These are phyloP conservation scores for Straminergon stramineum DNA, from an alignment of 225 moss, liverwort and hornwort genomes.

Conservation along the genomic window DNA sequence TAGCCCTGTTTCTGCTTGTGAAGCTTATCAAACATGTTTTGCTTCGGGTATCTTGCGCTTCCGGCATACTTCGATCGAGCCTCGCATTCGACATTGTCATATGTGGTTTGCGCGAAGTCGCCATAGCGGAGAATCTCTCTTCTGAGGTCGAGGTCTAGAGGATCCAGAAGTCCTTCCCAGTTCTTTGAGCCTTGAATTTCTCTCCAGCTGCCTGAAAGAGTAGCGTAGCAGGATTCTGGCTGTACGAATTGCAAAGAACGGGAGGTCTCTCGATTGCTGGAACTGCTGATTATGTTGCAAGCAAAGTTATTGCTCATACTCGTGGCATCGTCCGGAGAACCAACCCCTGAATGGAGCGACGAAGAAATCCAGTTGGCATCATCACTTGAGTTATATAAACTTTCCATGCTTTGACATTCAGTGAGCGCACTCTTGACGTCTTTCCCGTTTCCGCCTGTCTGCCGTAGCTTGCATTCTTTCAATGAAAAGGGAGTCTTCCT, in stretches of 20 bases:
- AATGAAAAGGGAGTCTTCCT: neutral
- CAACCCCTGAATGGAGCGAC: neutral
- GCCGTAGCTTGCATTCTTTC: neutral
- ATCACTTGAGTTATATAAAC: neutral
- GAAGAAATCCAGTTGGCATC: neutral
- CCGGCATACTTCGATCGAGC: conserved; percentile 27
- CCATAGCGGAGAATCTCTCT: conserved; percentile 51
- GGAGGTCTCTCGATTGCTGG: neutral
- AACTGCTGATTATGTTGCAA: neutral
- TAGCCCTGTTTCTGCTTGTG: conserved; percentile 26
- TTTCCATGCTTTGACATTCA: neutral
- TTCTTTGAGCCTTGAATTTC: conserved; percentile 36
- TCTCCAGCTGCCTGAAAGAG: conserved; percentile 32
- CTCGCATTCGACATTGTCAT: conserved; percentile 38
- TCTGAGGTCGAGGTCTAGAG: conserved; percentile 28
- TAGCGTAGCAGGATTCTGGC: neutral
- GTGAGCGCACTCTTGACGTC: neutral
- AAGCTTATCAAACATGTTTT: conserved; percentile 12
- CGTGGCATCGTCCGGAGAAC: neutral
- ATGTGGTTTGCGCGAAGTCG: conserved; percentile 42
- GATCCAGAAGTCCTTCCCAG: conserved; percentile 39
- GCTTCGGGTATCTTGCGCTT: conserved; percentile 31
- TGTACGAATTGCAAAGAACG: neutral
- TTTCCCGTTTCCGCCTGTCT: neutral
- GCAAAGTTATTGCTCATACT: neutral